Evolutionary conservation across 306 rosid species (phyloP), one percentile per base, ranked within the genome.

Genomic region (Ochetophila trinervis): DNA sequence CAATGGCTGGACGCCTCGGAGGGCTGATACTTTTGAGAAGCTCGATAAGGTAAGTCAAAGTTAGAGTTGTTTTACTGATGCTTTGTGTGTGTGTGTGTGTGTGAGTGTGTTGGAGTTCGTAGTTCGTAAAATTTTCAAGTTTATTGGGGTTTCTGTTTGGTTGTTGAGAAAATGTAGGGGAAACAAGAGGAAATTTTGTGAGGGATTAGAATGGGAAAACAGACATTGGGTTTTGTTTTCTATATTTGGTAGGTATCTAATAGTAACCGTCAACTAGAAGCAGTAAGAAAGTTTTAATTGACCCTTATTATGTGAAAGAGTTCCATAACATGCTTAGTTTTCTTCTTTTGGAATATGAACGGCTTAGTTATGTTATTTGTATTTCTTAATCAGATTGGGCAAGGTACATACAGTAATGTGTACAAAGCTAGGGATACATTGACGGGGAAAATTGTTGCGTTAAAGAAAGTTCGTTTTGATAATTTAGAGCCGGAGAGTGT

Each of bases 401-500:
- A 88, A 79, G 97, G 97, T 57, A 91, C 95, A 37, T 91, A 91
- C 68, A 86, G 96, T 77, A 91, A 91, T 69, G 97, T 91, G 53
- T 91, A 91, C 93, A 88, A 88, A 88, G 97, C 96, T 32, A 91
- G 87, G 85, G 97, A 91, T 66, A 56, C 82, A 11, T 50, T 86
- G 75, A 79, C 87, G 8, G 97, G 93, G 59, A 84, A 88, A 79
- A 76, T 88, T 53, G 97, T 91, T 63, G 97, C 95, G 8, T 61
- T 88, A 34, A 91, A 91, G 84, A 91, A 91, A 80, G 97, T 91
- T 23, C 87, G 97, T 4, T 91, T 91, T 57, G 97, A 91, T 76
- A 91, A 91, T 84, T 80, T 88, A 79, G 97, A 91, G 81, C 97
- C 97, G 0, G 97, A 91, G 76, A 91, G 97, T 78, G 97, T 91